Percentiles rank a stretch among this genome's conserved stretches.
phyloP scores from a whole-genome alignment of 306 rosid species.

The Sophora flavescens region DNA sequence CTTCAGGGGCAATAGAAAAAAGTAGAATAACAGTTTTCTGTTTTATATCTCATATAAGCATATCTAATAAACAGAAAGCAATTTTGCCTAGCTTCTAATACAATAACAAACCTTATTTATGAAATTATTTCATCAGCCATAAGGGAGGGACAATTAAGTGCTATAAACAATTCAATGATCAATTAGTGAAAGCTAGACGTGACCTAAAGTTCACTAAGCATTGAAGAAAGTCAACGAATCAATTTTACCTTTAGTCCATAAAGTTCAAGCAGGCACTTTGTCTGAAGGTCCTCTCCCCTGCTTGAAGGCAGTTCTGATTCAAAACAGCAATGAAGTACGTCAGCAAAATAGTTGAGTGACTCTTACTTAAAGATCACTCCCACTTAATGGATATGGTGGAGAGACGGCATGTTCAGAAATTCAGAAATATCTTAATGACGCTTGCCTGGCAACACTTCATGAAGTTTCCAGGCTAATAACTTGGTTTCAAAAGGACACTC shows the following conservation, averaged over 20 bases:
- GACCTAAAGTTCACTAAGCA: conserved; percentile 25
- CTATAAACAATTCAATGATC: conserved; percentile 26
- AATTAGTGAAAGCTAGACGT: conserved; percentile 36
- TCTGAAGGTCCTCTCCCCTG: conserved; percentile 95
- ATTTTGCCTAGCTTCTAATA: conserved; percentile 28
- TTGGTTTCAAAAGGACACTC: conserved; percentile 27
- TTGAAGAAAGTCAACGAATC: conserved; percentile 45
- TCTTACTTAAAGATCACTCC: conserved; percentile 17
- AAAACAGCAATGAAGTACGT: conserved; percentile 45
- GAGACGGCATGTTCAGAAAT: conserved; percentile 21
- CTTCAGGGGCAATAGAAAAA: conserved; percentile 16
- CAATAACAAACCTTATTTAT: conserved; percentile 14
- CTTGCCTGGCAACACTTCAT: conserved; percentile 31
- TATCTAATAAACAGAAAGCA: conserved; percentile 8
- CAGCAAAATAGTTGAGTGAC: conserved; percentile 24
- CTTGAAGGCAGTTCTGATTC: conserved; percentile 90
- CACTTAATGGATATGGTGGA: conserved; percentile 19
- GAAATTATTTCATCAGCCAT: conserved; percentile 2
- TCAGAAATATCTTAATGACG: conserved; percentile 29
- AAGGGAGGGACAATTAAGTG: conserved; percentile 29
- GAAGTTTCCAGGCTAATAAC: conserved; percentile 30
- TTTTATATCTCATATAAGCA: not conserved
- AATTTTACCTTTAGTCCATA: conserved; percentile 93
- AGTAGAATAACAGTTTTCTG: conserved; percentile 22
- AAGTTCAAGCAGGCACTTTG: conserved; percentile 91